These are phyloP conservation scores for Penicillium mononematosum DNA, from an alignment of 495 filamentous ascomycete species.

Conservation along the genomic window DNA sequence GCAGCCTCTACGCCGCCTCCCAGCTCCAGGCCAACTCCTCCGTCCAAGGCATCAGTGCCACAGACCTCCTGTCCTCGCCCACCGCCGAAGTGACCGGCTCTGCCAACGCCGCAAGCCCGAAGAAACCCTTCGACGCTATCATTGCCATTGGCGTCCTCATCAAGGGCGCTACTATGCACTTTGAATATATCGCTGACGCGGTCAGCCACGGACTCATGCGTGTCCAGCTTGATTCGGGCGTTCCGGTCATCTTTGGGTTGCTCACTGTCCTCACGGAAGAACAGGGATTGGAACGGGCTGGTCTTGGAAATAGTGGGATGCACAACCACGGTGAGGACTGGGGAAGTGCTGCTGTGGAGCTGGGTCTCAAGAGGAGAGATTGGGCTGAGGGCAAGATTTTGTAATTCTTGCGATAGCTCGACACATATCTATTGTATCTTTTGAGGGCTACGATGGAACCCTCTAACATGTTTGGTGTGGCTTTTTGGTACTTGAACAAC, in stretches of 20 bases:
- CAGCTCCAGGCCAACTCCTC: conserved; percentile 73
- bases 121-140: conserved; percentile 80
- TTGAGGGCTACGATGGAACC: conserved; percentile 3
- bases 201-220: conserved; percentile 91
- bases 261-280: conserved; percentile 86
- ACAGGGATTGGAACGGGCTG: conserved; percentile 84
- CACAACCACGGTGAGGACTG: conserved; percentile 90
- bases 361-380: conserved; percentile 44
- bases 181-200: conserved; percentile 94
- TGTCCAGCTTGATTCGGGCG: conserved; percentile 80
- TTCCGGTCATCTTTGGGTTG: conserved; percentile 90
- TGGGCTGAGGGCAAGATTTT: conserved; percentile 49
- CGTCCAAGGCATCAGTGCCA: conserved; percentile 60
- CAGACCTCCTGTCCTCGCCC: conserved; percentile 74
- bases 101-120: conserved; percentile 28
- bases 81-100: conserved; percentile 58
- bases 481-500: not conserved
- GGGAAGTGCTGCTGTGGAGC: conserved; percentile 63
- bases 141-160: conserved; percentile 95
- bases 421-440: conserved; percentile 4
- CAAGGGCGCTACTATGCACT: conserved; percentile 98
- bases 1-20: conserved; percentile 79
- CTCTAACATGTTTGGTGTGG: not conserved
- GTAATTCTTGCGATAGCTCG: conserved; percentile 21
- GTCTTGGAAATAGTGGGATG: conserved; percentile 55